Percentiles rank a stretch among this genome's conserved stretches.
Conservation (phyloP, 148 eudicot species). For the Agrostemma githago region DNA sequence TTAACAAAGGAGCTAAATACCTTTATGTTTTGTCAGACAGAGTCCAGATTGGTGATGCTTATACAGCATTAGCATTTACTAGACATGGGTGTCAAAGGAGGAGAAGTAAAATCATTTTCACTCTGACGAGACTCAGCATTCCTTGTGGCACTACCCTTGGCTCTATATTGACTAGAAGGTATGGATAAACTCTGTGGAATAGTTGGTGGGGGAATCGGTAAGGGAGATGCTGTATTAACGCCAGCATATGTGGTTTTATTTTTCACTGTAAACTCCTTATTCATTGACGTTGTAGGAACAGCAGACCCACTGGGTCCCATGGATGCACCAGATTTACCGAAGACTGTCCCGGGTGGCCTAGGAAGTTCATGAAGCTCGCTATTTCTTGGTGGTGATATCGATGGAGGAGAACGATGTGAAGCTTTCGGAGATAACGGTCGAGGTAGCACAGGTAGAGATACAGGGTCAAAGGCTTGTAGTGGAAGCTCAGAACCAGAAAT, state of each 20-base stretch:
- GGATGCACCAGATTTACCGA: slow-evolving; percentile 38
- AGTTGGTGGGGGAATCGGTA: slow-evolving; percentile 70
- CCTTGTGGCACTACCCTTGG: slow-evolving; percentile 36
- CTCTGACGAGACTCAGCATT: slow-evolving; percentile 41
- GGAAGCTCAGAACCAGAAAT: slow-evolving; percentile 11
- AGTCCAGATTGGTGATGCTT: slow-evolving; percentile 17
- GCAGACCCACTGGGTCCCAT: slow-evolving; percentile 46
- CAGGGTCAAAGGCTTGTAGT: slow-evolving; percentile 30
- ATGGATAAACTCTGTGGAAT: slow-evolving; percentile 76
- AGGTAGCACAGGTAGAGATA: slow-evolving; percentile 31
- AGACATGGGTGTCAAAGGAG: slow-evolving; percentile 78
- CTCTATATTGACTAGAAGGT: slow-evolving; percentile 68
- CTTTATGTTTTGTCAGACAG: slow-evolving; percentile 26
- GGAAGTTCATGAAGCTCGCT: slow-evolving; percentile 98
- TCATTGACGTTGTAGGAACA: slow-evolving; percentile 47
- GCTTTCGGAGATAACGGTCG: slow-evolving; percentile 33
- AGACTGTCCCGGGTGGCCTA: slow-evolving; percentile 61
- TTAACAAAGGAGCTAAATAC: slow-evolving; percentile 1
- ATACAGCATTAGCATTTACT: slow-evolving; percentile 31
- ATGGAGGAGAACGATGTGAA: slow-evolving; percentile 41
- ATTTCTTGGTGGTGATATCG: slow-evolving; percentile 73
- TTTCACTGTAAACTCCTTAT: slow-evolving; percentile 49
- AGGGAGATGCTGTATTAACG: slow-evolving; percentile 52
- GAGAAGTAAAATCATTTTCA: slow-evolving; percentile 45
- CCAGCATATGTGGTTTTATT: slow-evolving; percentile 36